Evolutionary conservation across 176 grass and related monocot species (phyloP), one percentile per base, ranked within the genome.

Genomic region (maize (Zea mays)): DNA sequence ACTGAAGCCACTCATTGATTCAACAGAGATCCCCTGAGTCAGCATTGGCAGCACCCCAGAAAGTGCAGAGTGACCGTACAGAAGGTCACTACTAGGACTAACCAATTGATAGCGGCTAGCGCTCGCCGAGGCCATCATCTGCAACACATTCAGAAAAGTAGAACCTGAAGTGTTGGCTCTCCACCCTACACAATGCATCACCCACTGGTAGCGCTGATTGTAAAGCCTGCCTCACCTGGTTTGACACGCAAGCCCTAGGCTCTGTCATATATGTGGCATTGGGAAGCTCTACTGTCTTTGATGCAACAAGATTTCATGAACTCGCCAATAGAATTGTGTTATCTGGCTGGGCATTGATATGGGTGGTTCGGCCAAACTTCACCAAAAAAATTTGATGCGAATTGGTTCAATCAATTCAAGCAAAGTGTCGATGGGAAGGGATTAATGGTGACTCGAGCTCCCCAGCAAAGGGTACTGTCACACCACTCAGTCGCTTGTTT

Each of bases 401-500:
- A 76, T 2, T 89, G 82, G 84, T 34, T 93, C 13, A 20, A 91
- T 37, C 58, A 73, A 34, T 90, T 86, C 50, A 69, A 50, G 62
- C 17, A 45, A 13, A 66, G 48, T 5, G 62, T 83, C 20, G n/a
- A 48, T 27, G 90, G 89, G 34, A 73, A 67, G 16, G 88, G 90
- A 14, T 68, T 58, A 39, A 47, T 93, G 5, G 82, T 93, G 34
- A 36, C 55, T 14, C 93, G 94, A 88, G 82, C 79, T 63, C 94
- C 90, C 47, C 94, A 97, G 63, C 83, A 91, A 69, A 82, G 65
- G 8, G 82, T 97, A 10, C 60, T 93, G 10, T 78, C 90, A 59
- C 86, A 97, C 68, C 79, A 69, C 14, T 84, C 94, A 5, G 34
- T 97, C 15, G 90, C 81, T 37, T 93, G 94, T 74, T 97, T 97